Base-by-base conservation (phyloP, 1,284 basidiomycete genomes). In the Cutaneotrichosporon cyanovorans region DNA sequence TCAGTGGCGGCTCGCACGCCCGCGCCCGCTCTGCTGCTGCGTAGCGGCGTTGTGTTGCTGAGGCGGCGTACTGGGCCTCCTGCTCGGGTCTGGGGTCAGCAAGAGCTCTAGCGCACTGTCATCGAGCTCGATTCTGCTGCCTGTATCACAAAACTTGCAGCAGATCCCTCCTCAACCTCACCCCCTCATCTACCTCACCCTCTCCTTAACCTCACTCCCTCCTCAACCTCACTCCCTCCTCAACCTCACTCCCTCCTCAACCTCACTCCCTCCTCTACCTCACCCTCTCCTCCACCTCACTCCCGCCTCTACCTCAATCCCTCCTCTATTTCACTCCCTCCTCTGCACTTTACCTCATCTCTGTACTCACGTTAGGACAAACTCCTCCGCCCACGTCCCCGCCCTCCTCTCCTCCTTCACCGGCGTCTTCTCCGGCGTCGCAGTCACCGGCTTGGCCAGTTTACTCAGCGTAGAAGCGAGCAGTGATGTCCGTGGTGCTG, bases 361-460 rank as follows among this genome's bases (percentile, higher is more conserved):
- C n/a, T n/a, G n/a, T 28, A 47, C 51, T 25, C 25, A 53, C 52
- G 53, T 51, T 11, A 55, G n/a, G 16, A 44, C 41, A 23, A 51
- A 46, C 35, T 55, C 53, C 19, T 55, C 49, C 15, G 38, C 40
- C 53, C 53, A 55, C 9, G 40, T 47, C 14, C 53, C 53, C 0
- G 41, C 41, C 8, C 52, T 45, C 35, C 47, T 44, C 15, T 20
- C 38, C 21, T 35, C 20, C 32, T 43, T 40, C 38, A 19, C 18
- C 10, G 19, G 14, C 5, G 32, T 20, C 28, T 41, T 40, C 18
- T 45, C 44, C 1, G 43, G 23, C 22, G 40, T 32, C 6, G 40
- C 19, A 33, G 31, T 21, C 30, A 28, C 36, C 37, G 39, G 35
- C 35, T 18, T 37, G 16, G 19, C 31, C 14, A 48, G 30, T 37